Percentiles rank a stretch among this genome's conserved stretches.
Evolutionary conservation across 257 asterid genomes (phyloP).

Genomic region (Datura wrightii): DNA sequence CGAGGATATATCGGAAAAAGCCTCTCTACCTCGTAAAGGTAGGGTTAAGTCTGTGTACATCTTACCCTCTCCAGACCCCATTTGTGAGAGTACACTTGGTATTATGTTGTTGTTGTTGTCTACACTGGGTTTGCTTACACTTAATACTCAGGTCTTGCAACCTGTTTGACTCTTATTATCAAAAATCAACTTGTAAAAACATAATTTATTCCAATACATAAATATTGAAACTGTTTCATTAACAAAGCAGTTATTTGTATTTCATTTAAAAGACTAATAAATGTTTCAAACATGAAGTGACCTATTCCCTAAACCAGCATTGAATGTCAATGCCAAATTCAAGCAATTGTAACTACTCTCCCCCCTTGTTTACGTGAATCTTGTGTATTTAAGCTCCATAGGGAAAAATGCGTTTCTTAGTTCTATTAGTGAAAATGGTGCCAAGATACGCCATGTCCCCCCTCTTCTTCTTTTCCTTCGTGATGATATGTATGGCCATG

Average conservation of each 20-base stretch:
- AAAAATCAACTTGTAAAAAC: constrained; percentile 3
- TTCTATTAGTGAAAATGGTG: constrained; percentile 8
- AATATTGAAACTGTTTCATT: constrained; percentile 9
- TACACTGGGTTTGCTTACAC: not conserved
- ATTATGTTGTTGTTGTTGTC: too few species aligned
- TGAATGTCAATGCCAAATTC: constrained; percentile 5
- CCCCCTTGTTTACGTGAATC: not conserved
- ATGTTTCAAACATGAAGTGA: constrained; percentile 6
- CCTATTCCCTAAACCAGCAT: not conserved
- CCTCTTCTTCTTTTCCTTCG: not conserved
- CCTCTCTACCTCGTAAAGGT: too few species aligned
- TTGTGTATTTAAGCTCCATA: not conserved
- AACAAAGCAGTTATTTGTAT: not conserved
- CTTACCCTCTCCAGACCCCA: too few species aligned
- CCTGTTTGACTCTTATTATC: not conserved
- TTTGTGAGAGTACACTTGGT: too few species aligned
- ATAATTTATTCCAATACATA: not conserved
- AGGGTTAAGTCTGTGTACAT: too few species aligned
- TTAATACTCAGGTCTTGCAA: not conserved
- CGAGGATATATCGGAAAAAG: too few species aligned
- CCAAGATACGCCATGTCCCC: not conserved
- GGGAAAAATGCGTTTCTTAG: not conserved
- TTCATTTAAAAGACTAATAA: not conserved
- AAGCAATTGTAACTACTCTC: constrained; percentile 18
- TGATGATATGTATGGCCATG: not conserved